Evolutionary conservation across 495 filamentous ascomycete species (phyloP).

Genomic region (Saxispiralis lemnorum): DNA sequence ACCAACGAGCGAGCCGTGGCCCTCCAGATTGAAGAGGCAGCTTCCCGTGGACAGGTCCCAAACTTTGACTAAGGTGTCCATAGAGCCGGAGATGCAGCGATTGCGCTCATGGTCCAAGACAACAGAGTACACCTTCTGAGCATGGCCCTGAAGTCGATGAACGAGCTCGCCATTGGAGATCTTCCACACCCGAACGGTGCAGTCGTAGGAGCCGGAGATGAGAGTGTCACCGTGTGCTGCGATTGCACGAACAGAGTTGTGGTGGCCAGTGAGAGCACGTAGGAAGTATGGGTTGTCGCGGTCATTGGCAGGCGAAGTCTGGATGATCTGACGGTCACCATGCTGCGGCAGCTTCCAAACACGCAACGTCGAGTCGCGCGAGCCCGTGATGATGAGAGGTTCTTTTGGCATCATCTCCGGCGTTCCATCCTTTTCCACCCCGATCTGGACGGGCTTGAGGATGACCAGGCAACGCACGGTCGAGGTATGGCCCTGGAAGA

Average conservation of each 20-base stretch:
- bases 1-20: conserved; percentile 83
- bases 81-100: conserved; percentile 91
- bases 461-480: conserved; percentile 95
- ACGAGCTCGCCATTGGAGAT: conserved; percentile 88
- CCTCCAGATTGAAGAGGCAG: conserved; percentile 77
- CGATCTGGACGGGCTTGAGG: conserved; percentile 66
- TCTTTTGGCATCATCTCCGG: conserved; percentile 76
- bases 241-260: conserved; percentile 92
- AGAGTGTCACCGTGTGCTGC: conserved; percentile 88
- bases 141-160: conserved; percentile 74
- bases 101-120: conserved; percentile 84
- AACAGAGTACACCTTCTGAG: conserved; percentile 92
- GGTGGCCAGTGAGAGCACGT: conserved; percentile 68
- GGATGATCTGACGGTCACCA: conserved; percentile 54
- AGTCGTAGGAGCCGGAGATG: conserved; percentile 98
- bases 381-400: conserved; percentile 91
- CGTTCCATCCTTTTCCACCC: conserved; percentile 51
- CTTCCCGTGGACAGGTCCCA: conserved; percentile 88
- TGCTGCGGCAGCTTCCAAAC: conserved; percentile 91
- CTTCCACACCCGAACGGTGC: conserved; percentile 88
- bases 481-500: conserved; percentile 94
- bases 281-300: conserved; percentile 86
- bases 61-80: conserved; percentile 96
- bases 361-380: conserved; percentile 80
- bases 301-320: conserved; percentile 59